Conservation (phyloP, 1,284 basidiomycete species). For the Naganishia cerealis region DNA sequence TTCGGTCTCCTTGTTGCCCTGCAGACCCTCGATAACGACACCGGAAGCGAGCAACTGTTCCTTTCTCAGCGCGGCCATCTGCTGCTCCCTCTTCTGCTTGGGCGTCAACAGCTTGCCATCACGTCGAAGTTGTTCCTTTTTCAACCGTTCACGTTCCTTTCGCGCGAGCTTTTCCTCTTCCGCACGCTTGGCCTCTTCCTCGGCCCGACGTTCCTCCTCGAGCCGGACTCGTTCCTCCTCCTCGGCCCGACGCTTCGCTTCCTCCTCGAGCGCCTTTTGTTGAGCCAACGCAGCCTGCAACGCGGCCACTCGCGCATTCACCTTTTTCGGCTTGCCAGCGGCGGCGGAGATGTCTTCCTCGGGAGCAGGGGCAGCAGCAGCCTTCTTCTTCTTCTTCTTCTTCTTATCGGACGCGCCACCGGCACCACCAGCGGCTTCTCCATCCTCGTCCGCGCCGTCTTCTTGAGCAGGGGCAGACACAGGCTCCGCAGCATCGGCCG, state of each 20-base stretch:
- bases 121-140: slow-evolving; percentile 79
- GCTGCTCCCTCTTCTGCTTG: slow-evolving; percentile 93
- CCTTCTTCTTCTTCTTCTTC: slow-evolving; percentile 91
- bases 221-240: slow-evolving; percentile 67
- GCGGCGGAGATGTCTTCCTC: slow-evolving; percentile 48
- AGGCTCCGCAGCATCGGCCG: slow-evolving; percentile 36
- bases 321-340: slow-evolving; percentile 64
- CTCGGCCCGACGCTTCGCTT: slow-evolving; percentile 45
- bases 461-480: slow-evolving; percentile 42
- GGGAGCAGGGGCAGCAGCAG: slow-evolving; percentile 68
- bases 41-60: slow-evolving; percentile 87
- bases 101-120: slow-evolving; percentile 87
- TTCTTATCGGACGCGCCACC: slow-evolving; percentile 58
- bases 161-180: slow-evolving; percentile 73
- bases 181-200: slow-evolving; percentile 82
- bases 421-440: slow-evolving; percentile 59
- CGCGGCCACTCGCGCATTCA: slow-evolving; percentile 66
- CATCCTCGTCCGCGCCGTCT: slow-evolving; percentile 46
- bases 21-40: slow-evolving; percentile 80
- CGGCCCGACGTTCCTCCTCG: slow-evolving; percentile 73
- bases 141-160: slow-evolving; percentile 91
- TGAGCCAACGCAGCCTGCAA: slow-evolving; percentile 80
- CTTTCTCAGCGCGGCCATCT: slow-evolving; percentile 84
- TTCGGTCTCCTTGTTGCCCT: slow-evolving; percentile 57
- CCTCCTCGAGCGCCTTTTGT: slow-evolving; percentile 80